Conservation (phyloP, 2,329 filamentous ascomycete species). For the Colletotrichum aenigma region DNA sequence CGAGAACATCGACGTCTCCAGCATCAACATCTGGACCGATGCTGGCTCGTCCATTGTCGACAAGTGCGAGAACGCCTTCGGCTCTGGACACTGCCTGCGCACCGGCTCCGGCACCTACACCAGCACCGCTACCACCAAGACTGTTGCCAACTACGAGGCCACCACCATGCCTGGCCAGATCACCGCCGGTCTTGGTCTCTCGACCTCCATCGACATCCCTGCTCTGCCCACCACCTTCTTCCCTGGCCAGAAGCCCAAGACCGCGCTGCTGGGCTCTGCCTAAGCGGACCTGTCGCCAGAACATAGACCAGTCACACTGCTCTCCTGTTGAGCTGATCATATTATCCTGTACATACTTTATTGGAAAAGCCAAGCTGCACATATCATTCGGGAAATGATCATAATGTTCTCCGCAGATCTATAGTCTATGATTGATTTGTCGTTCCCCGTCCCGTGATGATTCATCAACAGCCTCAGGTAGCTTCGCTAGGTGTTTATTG, state of each 20-base stretch:
- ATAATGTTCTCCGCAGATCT: background rate
- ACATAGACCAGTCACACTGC: background rate
- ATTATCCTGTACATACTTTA: background rate
- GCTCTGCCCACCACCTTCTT: constrained; percentile 13
- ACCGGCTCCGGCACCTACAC: constrained; percentile 7
- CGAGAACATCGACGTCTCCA: constrained; percentile 51
- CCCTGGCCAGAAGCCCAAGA: constrained; percentile 5
- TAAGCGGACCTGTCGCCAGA: background rate
- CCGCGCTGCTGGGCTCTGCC: background rate
- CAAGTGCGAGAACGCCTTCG: constrained; percentile 53
- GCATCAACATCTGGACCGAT: constrained; percentile 59
- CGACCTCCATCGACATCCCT: constrained; percentile 4
- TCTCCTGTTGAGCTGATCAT: background rate
- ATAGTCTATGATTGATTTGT: background rate
- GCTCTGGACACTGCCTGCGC: constrained; percentile 44
- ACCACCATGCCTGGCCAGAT: constrained; percentile 8
- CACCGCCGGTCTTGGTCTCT: constrained; percentile 8
- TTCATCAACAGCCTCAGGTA: background rate
- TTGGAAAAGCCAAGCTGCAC: background rate
- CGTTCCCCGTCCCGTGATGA: background rate
- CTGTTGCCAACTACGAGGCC: background rate
- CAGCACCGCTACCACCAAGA: constrained; percentile 9
- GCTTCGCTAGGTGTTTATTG: background rate
- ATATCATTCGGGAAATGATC: constrained; percentile 4
- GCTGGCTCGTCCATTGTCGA: constrained; percentile 43